Evolutionary conservation across 2,329 filamentous ascomycete species (phyloP), one percentile per base, ranked within the genome.

Genomic region (Claviceps africana): DNA sequence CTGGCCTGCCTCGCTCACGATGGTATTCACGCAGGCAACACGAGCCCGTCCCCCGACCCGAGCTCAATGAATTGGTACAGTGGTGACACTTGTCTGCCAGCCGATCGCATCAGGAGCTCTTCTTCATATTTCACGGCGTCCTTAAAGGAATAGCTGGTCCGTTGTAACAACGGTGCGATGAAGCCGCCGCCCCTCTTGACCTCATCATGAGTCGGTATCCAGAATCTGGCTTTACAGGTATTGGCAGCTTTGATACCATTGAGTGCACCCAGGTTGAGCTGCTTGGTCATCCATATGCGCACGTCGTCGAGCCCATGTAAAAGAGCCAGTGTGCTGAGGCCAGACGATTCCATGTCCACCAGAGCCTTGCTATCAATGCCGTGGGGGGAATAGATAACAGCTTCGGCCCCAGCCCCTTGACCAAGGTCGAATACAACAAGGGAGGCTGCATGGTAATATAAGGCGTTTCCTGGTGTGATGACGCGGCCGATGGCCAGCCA

Each of bases 171-270:
- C 55, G 67, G 64, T 65, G 76, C 72, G 10, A 84, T 73, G 5
- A 83, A 57, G 0, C 81, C 80, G 0, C 72, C 72, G 0, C 78
- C 80, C 51, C 64, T 72, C 64, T 84, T 84, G 4, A 77, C 67
- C 62, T 84, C 81, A 56, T 83, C 81, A 57, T 85, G 81, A 28
- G 82, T 85, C 0, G 73, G 74, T 19, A 85, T 65, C 82, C 81
- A 85, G 58, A 84, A 85, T 56, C 69, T 74, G 0, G 79, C 76
- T 2, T 70, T 67, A 31, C 78, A 64, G 4, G 73, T 64, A 17
- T 70, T 64, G 53, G 79, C 79, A 3, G 77, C 76, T 53, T 75
- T 68, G 17, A 83, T 64, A 0, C 78, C 82, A 58, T 84, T 85
- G 54, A 76, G 68, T 0, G 74, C 81, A 2, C 82, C 82, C 17